A percentile compares a stretch with the other conserved stretches of the same genome.
Conservation (phyloP, 1,284 basidiomycete species). For the Tylopilus orsonianus region DNA sequence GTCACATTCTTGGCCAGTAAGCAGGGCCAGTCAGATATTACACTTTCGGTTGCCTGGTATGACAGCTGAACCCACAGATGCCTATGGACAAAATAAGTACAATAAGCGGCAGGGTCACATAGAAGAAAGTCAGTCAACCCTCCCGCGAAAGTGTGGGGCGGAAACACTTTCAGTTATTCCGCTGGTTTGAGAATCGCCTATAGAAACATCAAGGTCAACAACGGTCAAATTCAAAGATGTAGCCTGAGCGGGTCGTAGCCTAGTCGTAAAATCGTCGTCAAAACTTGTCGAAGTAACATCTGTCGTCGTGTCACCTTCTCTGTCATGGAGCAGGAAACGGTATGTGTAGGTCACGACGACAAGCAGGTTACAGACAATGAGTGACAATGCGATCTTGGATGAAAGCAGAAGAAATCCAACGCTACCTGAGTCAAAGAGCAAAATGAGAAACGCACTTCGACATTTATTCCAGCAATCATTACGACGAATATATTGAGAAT, state of each 20-base stretch:
- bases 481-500: constrained; percentile 8
- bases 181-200: neutral
- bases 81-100: neutral
- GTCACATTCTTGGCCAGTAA: no score
- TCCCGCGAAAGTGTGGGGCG: neutral
- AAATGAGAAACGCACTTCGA: constrained; percentile 13
- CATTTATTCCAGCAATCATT: constrained; percentile 16
- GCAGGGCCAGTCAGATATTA: no score
- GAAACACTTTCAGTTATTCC: neutral
- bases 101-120: neutral
- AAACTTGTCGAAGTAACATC: neutral
- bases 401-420: neutral
- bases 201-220: constrained; percentile 1
- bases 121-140: no score
- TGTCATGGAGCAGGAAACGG: constrained; percentile 10
- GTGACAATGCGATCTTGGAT: constrained; percentile 15
- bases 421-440: neutral
- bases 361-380: constrained; percentile 31
- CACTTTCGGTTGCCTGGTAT: no score
- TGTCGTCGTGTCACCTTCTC: neutral
- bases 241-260: neutral
- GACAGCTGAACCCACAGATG: no score
- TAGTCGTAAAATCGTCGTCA: constrained; percentile 19
- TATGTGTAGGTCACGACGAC: constrained; percentile 28
- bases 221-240: constrained; percentile 3